Evolutionary conservation across 495 filamentous ascomycete species (phyloP), one percentile per base, ranked within the genome.

Genomic region (Gamarada debralockiae): DNA sequence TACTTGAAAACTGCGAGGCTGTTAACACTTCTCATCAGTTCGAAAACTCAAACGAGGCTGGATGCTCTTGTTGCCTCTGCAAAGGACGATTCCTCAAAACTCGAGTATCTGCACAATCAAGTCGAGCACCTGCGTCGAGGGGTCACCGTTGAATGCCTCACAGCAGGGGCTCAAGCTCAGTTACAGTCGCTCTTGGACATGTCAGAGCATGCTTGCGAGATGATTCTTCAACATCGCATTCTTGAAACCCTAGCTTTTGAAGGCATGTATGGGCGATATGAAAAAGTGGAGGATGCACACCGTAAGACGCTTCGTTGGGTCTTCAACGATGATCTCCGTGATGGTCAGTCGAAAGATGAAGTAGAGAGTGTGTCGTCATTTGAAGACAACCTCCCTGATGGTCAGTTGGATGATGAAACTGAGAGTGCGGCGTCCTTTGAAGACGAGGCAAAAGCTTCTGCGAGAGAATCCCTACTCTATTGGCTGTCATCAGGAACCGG

Each of bases 401-500:
- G 31, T 27, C 9, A 13, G 3, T 31, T 22, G 25, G 9, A 48
- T 2, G 23, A 3, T 29, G n/a, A 7, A n/a, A 9, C 5, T 14
- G 31, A 49, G 23, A 6, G 38, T 15, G 23, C 13, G n/a, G n/a
- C n/a, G n/a, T n/a, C n/a, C 0, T 3, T 14, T 52, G 38, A 25
- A 9, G 36, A 24, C 27, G 15, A 43, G 0, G 31, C 8, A n/a
- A n/a, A 37, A 27, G 15, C 46, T 44, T 24, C 7, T 8, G 36
- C 36, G 3, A 25, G 27, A n/a, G 8, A 48, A 33, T 40, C 8
- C 8, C n/a, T 34, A 8, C 8, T n/a, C n/a, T n/a, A 34, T 12
- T 75, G 71, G 70, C 57, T 75, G 0, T 27, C 53, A 38, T 25
- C 41, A 3, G 64, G 58, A 14, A 49, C 52, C 20, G 65, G 62